These are phyloP conservation scores for Scheffersomyces quercinus DNA, from an alignment of 1,139 yeast species.

Conservation along the genomic window DNA sequence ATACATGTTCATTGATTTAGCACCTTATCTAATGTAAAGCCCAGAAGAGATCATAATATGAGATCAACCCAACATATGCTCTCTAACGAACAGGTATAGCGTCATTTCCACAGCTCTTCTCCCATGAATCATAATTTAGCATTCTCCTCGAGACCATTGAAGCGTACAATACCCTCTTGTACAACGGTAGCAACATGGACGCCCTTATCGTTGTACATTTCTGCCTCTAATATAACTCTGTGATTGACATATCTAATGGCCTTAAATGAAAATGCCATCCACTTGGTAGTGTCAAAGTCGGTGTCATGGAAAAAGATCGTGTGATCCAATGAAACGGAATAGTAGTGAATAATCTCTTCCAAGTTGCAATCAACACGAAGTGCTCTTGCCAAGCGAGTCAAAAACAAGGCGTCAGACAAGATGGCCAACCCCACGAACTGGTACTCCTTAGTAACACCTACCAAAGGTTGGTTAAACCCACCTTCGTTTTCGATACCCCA, in stretches of 20 bases:
- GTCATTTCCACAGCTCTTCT: too few relatives aligned
- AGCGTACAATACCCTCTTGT: slow-evolving; percentile 62
- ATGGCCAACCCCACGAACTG: slow-evolving; percentile 65
- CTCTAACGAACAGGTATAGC: too few relatives aligned
- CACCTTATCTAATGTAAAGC: too few relatives aligned
- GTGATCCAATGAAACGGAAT: slow-evolving; percentile 67
- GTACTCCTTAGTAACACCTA: slow-evolving; percentile 21
- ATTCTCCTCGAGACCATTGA: slow-evolving; percentile 18
- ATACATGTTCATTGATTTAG: too few relatives aligned
- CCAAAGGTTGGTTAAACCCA: slow-evolving; percentile 7
- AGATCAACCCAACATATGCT: too few relatives aligned
- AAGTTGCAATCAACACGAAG: slow-evolving; percentile 26
- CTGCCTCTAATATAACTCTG: slow-evolving; percentile 60
- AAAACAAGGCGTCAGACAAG: slow-evolving; percentile 59
- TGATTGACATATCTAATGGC: slow-evolving; percentile 55
- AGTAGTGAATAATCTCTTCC: slow-evolving; percentile 28
- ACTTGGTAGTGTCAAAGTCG: slow-evolving; percentile 52
- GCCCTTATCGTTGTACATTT: slow-evolving; percentile 53
- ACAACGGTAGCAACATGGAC: slow-evolving; percentile 61
- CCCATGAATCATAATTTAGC: slow-evolving; percentile 14
- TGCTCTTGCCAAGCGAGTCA: slow-evolving; percentile 42
- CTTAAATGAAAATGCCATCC: slow-evolving; percentile 53
- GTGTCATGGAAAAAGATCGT: slow-evolving; percentile 65
- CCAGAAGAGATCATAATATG: too few relatives aligned
- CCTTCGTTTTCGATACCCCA: slow-evolving; percentile 35